These are phyloP conservation scores for Globomyces sp. DNA, from an alignment of 371 early-diverging fungal genomes.

Conservation along the genomic window DNA sequence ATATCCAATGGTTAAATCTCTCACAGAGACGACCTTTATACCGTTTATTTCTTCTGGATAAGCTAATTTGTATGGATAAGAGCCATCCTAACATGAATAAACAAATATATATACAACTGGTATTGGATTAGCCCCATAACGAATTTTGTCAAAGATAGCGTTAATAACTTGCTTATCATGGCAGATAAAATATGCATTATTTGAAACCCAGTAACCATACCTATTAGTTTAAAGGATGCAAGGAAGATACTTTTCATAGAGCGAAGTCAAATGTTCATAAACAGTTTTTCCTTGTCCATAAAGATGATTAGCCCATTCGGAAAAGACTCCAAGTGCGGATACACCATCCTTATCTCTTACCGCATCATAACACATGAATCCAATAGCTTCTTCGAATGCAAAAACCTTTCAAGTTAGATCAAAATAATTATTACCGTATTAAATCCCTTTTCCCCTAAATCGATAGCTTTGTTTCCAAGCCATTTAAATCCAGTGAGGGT, in stretches of 20 bases:
- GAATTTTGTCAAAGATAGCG: constrained; percentile 75
- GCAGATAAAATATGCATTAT: constrained; percentile 88
- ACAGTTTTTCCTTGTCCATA: constrained; percentile 61
- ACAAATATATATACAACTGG: no score
- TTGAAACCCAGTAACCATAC: constrained; percentile 84
- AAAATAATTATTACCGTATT: constrained; percentile 37
- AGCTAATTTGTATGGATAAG: constrained; percentile 23
- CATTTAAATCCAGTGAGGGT: constrained; percentile 96
- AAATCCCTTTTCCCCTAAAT: constrained; percentile 57
- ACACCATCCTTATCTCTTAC: constrained; percentile 51
- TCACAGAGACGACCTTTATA: constrained; percentile 65
- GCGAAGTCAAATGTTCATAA: constrained; percentile 62
- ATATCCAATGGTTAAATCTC: constrained; percentile 88
- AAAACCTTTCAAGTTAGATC: constrained; percentile 40
- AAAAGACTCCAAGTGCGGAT: constrained; percentile 75
- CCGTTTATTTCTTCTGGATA: constrained; percentile 77
- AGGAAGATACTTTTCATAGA: constrained; percentile 48
- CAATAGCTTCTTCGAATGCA: constrained; percentile 93
- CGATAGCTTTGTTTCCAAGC: constrained; percentile 82
- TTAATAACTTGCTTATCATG: constrained; percentile 68
- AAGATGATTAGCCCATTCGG: constrained; percentile 76
- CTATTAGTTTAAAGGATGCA: no score
- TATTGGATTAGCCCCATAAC: constrained; percentile 58
- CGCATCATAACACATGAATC: constrained; percentile 34
- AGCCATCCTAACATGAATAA: no score